A percentile compares a stretch with the other conserved stretches of the same genome.
Conservation (phyloP, 805 yeast species). For the Suhomyces sp. region DNA sequence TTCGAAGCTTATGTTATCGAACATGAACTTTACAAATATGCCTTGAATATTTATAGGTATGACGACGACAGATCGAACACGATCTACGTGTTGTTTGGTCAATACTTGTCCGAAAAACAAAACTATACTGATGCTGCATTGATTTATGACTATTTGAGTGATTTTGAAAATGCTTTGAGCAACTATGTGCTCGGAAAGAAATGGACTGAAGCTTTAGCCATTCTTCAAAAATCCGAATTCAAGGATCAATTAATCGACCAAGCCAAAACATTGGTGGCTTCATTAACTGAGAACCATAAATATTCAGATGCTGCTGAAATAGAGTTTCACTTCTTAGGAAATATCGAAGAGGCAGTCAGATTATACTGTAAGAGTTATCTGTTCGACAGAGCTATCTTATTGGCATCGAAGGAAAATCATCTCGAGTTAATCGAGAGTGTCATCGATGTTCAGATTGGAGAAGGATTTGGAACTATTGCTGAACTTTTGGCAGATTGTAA, state of each 20-base stretch:
- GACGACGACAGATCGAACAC: slow-evolving; percentile 49
- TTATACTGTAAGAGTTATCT: slow-evolving; percentile 71
- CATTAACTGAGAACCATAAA: slow-evolving; percentile 64
- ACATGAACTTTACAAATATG: slow-evolving; percentile 69
- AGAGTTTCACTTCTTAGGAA: slow-evolving; percentile 56
- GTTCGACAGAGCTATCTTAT: slow-evolving; percentile 72
- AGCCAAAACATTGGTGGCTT: slow-evolving; percentile 58
- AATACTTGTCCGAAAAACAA: slow-evolving; percentile 51
- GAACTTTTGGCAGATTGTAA: slow-evolving; percentile 93
- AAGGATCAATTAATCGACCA: slow-evolving; percentile 40
- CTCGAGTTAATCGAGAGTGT: slow-evolving; percentile 50
- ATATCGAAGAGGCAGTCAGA: slow-evolving; percentile 60
- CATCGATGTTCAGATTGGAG: slow-evolving; percentile 74
- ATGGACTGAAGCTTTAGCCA: slow-evolving; percentile 82
- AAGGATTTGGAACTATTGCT: slow-evolving; percentile 83
- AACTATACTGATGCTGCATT: slow-evolving; percentile 74
- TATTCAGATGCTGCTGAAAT: slow-evolving; percentile 81
- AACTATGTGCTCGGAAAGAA: slow-evolving; percentile 65
- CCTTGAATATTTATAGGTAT: slow-evolving; percentile 60
- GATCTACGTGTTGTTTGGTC: slow-evolving; percentile 63
- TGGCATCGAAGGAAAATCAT: slow-evolving; percentile 47
- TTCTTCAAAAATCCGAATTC: slow-evolving; percentile 45
- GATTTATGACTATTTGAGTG: slow-evolving; percentile 66
- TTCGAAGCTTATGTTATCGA: slow-evolving; percentile 63
- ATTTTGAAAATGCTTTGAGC: slow-evolving; percentile 60